Base-by-base conservation (phyloP, 306 rosid species). In the Dicorynia guianensis region DNA sequence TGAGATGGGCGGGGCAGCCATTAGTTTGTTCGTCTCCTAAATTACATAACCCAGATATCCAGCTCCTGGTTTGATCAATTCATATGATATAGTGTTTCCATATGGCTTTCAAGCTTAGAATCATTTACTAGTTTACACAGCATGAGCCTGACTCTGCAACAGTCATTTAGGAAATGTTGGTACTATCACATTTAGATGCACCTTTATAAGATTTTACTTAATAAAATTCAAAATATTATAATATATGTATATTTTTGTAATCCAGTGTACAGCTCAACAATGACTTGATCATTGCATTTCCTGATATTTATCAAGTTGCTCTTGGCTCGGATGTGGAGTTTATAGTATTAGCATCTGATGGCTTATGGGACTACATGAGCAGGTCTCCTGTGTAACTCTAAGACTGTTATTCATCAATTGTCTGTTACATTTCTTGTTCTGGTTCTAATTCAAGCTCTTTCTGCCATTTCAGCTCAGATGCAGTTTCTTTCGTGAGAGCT, bases 331-430 rank as follows among this genome's bases (percentile, higher is more conserved):
- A 90, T 77, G 78, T 87, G 11, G 99, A 96, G 75, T 96, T 96
- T 79, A 7, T 92, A 67, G 82, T 96, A 54, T 80, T 96, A 81
- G 98, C 99, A 75, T 89, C 99, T 18, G 99, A 96, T 87, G 99
- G 99, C 80, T 83, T 96, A 69, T 96, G 98, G 99, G 99, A 96
- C 81, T 96, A 96, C 88, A 89, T 96, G 77, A 89, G 75, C 82
- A 95, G 96, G 97, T 95, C 61, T 68, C 65, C 46, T 70, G 63
- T 67, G 59, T 38, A 48, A 57, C 59, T 53, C 80, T 62, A 76
- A 36, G 58, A 47, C 58, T 78, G 33, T 74, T 7, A 63, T 66
- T 19, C 49, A 25, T 12, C n/a, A 66, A 60, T n/a, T 4, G 5
- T 80, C 30, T 13, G n/a, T 64, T 33, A 48, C 69, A 20, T 34